These are phyloP conservation scores for Rhamnella rubrinervis DNA, from an alignment of 331 rosid genomes.

Conservation along the genomic window DNA sequence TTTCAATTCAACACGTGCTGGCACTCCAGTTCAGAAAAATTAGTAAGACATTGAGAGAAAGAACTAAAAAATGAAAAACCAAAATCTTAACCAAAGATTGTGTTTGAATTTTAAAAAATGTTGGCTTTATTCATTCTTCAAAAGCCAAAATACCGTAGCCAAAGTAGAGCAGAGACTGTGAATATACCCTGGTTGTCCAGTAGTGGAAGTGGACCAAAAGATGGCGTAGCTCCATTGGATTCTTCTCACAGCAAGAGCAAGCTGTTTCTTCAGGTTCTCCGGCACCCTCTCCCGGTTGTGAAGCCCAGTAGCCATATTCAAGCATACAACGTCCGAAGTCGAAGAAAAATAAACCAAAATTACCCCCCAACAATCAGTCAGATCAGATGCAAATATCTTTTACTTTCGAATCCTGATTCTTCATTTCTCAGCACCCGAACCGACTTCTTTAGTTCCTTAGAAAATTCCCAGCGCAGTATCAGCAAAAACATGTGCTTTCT, in stretches of 20 bases:
- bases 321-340: constrained; percentile 23
- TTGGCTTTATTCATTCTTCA: not conserved
- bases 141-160: not conserved
- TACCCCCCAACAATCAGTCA: constrained; percentile 7
- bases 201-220: constrained; percentile 68
- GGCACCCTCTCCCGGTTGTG: constrained; percentile 39
- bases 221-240: constrained; percentile 85
- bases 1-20: not conserved
- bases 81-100: not conserved
- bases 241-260: constrained; percentile 84
- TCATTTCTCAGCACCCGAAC: constrained; percentile 21
- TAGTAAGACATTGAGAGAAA: not conserved
- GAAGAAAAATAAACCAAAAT: not conserved
- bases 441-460: constrained; percentile 3
- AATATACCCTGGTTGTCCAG: constrained; percentile 56
- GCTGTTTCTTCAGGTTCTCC: constrained; percentile 58
- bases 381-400: constrained; percentile 11
- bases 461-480: no score
- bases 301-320: constrained; percentile 26
- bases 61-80: not conserved
- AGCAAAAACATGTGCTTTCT: constrained; percentile 4
- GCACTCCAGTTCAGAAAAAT: not conserved
- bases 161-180: constrained; percentile 4
- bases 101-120: not conserved
- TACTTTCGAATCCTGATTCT: constrained; percentile 9